Base-by-base conservation (phyloP, 768 basidiomycete species). In the Termitomyces sp. region DNA sequence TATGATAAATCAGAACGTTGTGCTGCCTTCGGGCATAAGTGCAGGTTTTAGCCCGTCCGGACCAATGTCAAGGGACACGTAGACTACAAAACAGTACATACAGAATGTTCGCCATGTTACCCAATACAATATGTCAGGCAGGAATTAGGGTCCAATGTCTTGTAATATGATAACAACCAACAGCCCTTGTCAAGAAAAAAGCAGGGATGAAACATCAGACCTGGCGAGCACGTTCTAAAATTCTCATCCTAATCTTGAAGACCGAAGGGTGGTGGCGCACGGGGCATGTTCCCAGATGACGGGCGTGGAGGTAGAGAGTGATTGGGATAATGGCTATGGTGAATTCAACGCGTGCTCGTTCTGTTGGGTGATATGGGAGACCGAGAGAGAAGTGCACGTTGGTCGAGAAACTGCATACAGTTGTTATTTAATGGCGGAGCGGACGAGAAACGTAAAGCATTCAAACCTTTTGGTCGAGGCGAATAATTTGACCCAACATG, bases 401-500 rank as follows among this genome's bases (percentile, higher is more conserved):
- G 55, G n/a, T 42, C 34, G 12, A 56, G 14, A 21, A 56, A 56
- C 55, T 56, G 23, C 2, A 43, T 23, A 12, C 6, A 32, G 17
- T 35, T 6, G 16, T 25, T 27, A 23, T 41, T 40, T 10, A 21
- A n/a, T 32, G 6, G 16, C 16, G 27, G 5, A 40, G 0, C 9
- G 9, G 17, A 35, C 25, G 11, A 32, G 14, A 50, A 34, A 2
- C 5, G 37, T 32, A 25, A 27, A n/a, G 9, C 5, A n/a, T 30
- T 43, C 43, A 44, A 14, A 68, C 68, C 61, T 66, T 61, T 47
- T 63, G 56, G 44, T 66, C 63, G 2, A 74, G 54, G 17, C 57
- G 56, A 14, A 73, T 61, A 27, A 76, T 44, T 23, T 60, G 56
- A 0, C 66, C 66, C 14, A 74, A 65, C 42, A 67, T 57, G 48